Evolutionary conservation across 2,329 filamentous ascomycete genomes (phyloP).

Genomic region (Polytolypa hystricis): DNA sequence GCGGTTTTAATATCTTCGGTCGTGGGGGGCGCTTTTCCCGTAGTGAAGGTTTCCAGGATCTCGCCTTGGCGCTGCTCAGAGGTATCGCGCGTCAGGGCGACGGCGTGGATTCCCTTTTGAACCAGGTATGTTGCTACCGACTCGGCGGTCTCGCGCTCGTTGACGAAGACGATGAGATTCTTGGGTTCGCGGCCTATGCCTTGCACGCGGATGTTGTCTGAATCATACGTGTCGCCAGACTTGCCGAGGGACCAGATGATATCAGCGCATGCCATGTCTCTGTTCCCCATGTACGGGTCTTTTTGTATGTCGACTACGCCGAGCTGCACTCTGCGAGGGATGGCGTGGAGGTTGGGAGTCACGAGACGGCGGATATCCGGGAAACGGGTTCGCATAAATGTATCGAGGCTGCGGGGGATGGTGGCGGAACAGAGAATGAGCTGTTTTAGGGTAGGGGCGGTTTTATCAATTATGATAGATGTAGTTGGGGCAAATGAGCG

Average conservation of each 20-base stretch:
- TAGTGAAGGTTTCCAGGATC: constrained; percentile 63
- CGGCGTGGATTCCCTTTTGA: constrained; percentile 78
- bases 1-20: constrained; percentile 9
- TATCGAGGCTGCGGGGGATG: constrained; percentile 81
- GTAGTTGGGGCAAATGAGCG: constrained; percentile 82
- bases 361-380: constrained; percentile 76
- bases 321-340: constrained; percentile 86
- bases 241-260: constrained; percentile 89
- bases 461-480: constrained; percentile 68
- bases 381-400: constrained; percentile 68
- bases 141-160: constrained; percentile 81
- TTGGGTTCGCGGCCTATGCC: constrained; percentile 51
- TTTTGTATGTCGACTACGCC: constrained; percentile 85
- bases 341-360: constrained; percentile 91
- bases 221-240: constrained; percentile 44
- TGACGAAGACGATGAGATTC: constrained; percentile 89
- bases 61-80: constrained; percentile 65
- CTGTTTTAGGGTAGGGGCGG: constrained; percentile 69
- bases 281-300: constrained; percentile 89
- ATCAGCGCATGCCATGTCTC: constrained; percentile 84
- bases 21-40: constrained; percentile 17
- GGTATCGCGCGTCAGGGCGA: constrained; percentile 76
- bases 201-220: constrained; percentile 21
- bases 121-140: constrained; percentile 68
- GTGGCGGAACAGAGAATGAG: constrained; percentile 91